Percentiles rank a stretch among this genome's conserved stretches.
phyloP scores from a whole-genome alignment of 306 rosid species.

The Hippophae tibetana region DNA sequence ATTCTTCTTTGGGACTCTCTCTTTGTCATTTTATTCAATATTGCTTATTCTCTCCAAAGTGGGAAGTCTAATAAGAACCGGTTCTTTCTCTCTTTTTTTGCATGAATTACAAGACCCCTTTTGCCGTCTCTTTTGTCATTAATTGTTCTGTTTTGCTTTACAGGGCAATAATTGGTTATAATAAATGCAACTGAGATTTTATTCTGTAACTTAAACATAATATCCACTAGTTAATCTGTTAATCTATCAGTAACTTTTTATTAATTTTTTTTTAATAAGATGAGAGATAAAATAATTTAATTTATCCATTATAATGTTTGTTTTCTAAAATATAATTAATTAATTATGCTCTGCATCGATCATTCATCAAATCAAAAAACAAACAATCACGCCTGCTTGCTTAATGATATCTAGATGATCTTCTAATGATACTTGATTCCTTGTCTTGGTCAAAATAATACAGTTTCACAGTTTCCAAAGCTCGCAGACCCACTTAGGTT shows the following conservation, averaged over 20 bases:
- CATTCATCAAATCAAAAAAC: conserved; percentile 22
- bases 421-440: conserved; percentile 22
- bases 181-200: too few species aligned
- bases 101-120: neutral
- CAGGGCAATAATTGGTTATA: too few species aligned
- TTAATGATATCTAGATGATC: conserved; percentile 5
- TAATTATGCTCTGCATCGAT: conserved; percentile 7
- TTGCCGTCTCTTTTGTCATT: neutral
- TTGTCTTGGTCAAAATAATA: conserved; percentile 11
- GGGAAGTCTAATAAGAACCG: neutral
- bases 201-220: too few species aligned
- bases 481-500: conserved; percentile 7
- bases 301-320: too few species aligned
- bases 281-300: too few species aligned
- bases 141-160: neutral
- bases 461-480: conserved; percentile 5
- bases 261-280: too few species aligned
- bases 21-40: conserved; percentile 29
- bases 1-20: conserved; percentile 37
- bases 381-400: conserved; percentile 17
- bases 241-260: too few species aligned
- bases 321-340: conserved; percentile 10
- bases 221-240: too few species aligned
- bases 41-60: conserved; percentile 9
- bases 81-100: neutral